Base-by-base conservation (phyloP, 306 rosid genomes). In the Gastrolobium bilobum region DNA sequence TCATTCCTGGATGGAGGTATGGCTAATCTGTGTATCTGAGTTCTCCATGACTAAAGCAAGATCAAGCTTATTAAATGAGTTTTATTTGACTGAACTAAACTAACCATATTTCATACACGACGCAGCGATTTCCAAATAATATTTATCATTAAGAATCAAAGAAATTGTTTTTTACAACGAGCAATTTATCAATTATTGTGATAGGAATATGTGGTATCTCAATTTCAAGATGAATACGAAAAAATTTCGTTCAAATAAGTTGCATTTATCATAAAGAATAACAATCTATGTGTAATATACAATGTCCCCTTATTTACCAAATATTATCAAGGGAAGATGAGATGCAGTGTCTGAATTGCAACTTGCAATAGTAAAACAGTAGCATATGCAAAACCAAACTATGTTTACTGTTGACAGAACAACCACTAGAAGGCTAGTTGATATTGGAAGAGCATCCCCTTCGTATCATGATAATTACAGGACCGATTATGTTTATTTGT, bases 1-100 rank as follows among this genome's bases (percentile, higher is more conserved):
- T 77, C 73, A 81, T 89, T 52, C 91, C 91, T 0, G 89, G 91
- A n/a, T 83, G 85, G 88, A 66, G 92, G 89, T 86, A 81, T 35
- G 69, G 20, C 44, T 52, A 3, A 14, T 29, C 5, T 66, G 8
- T 4, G 4, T 51, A 63, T 76, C 33, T 10, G 6, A 46, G 0
- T 42, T 0, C 30, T 3, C 15, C 35, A 15, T 15, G 40, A 63
- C 68, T 11, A 33, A 62, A 40, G 56, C 13, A 29, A 39, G 38
- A 53, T 44, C 35, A 10, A 80, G 51, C 40, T 44, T 13, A 13
- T 54, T 2, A 60, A 9, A 64, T 13, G 4, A 58, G 5, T n/a
- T 40, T 5, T 20, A 30, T 34, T 7, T 2, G 14, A 60, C 48
- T 31, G 15, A 4, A 33, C 11, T 4, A 69, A 47, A 10, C 33